Conservation (phyloP, 2,329 filamentous ascomycete species). For the Fusarium praegraminearum region DNA sequence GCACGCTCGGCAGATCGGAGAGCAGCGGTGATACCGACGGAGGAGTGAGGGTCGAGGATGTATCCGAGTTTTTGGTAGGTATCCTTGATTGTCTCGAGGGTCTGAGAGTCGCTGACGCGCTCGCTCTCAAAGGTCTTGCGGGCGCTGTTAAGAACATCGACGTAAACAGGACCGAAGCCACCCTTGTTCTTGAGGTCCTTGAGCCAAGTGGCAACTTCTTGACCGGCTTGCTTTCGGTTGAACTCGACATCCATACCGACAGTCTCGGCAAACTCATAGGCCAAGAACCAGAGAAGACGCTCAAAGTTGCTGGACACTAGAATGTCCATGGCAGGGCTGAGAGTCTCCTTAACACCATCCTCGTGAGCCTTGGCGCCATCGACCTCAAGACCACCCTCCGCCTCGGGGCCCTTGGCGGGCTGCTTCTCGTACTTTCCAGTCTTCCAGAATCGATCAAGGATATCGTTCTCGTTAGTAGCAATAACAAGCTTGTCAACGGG, state of each 20-base stretch:
- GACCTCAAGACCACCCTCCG: slow-evolving; percentile 72
- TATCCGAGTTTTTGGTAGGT: slow-evolving; percentile 74
- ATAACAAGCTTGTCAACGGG: slow-evolving; percentile 90
- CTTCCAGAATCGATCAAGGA: slow-evolving; percentile 94
- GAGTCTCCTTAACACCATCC: slow-evolving; percentile 87
- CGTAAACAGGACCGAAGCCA: slow-evolving; percentile 82
- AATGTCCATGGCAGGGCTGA: slow-evolving; percentile 97
- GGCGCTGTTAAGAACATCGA: slow-evolving; percentile 77
- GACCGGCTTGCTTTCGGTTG: slow-evolving; percentile 76
- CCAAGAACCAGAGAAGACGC: slow-evolving; percentile 92
- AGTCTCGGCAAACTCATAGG: slow-evolving; percentile 74
- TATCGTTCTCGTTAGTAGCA: slow-evolving; percentile 97
- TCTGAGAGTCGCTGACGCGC: slow-evolving; percentile 74
- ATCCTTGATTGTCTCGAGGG: slow-evolving; percentile 71
- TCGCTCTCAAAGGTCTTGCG: slow-evolving; percentile 85
- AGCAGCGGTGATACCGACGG: slow-evolving; percentile 85
- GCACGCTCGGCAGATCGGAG: slow-evolving; percentile 72
- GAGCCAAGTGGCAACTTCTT: slow-evolving; percentile 83
- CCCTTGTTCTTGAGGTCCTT: slow-evolving; percentile 82
- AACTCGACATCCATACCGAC: slow-evolving; percentile 73
- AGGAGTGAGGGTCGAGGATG: slow-evolving; percentile 91
- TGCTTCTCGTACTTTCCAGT: slow-evolving; percentile 91
- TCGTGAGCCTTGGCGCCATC: slow-evolving; percentile 73
- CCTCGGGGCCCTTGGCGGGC: slow-evolving; percentile 67
- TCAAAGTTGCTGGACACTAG: slow-evolving; percentile 97